Base-by-base conservation (phyloP, 768 basidiomycete species). In the Suillus americanus region DNA sequence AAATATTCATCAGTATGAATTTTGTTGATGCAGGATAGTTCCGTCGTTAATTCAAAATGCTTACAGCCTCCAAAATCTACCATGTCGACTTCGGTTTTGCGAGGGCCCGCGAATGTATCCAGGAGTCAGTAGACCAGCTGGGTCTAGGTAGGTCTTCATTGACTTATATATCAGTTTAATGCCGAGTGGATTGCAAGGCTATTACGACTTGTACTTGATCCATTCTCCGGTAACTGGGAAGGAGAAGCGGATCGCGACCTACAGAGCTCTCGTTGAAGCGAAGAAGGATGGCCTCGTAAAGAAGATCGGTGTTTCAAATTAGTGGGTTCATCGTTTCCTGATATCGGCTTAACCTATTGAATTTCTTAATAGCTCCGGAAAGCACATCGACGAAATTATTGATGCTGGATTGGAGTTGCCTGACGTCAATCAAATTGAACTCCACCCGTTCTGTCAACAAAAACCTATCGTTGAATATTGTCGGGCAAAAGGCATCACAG, bases 371-470 rank as follows among this genome's bases (percentile, higher is more conserved):
- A 74, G 73, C 41, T 73, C 73, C 50, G 68, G 67, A n/a, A 73
- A 64, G 46, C 73, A 76, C 18, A 68, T 74, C 48, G 41, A 60
- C 9, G 74, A 74, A 60, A 71, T 74, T 51, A 55, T 59, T 56
- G 67, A 70, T 40, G 73, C 60, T 7, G 71, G 74, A 9, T 65
- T 72, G 33, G 73, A 73, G 63, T 65, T 61, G 46, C 73, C 73
- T 25, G 73, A 70, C 38, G 75, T 76, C 45, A 76, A 76, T 56
- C 71, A 76, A 43, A 53, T 74, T 13, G 73, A 74, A 89, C 79
- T 93, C 13, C 91, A 92, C 65, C 91, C 91, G 0, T 85, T 88
- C 70, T 93, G 90, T 76, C 92, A 94, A 73, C 92, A 94, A 73
- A 82, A 80, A 30, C 81, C 83, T 7, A 91, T 95, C 62, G 90